Evolutionary conservation across 352 stramenopile genomes (phyloP), one percentile per base, ranked within the genome.

Genomic region (Phytopythium sindhum): DNA sequence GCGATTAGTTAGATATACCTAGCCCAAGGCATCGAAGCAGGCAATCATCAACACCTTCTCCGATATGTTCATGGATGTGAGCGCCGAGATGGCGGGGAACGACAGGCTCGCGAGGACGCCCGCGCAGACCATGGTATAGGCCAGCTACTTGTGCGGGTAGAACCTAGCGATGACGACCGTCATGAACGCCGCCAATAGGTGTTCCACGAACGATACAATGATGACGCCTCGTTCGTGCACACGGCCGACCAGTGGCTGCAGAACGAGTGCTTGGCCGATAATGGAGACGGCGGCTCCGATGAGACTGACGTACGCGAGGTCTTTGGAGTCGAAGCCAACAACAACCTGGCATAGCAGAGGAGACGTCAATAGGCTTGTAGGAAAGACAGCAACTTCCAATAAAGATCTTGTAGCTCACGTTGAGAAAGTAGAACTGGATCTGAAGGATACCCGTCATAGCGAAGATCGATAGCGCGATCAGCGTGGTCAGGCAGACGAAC

Each of bases 391-490:
- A 7, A 53, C 45, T 21, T 11, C 39, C 39, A 15, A 44, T 11
- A 21, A 15, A 44, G 35, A 39, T 9, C 14, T 39, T 44, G 5
- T 11, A 65, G n/a, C 69, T 59, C 56, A 86, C 79, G 56, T 93
- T 93, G 17, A 93, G 68, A 61, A 80, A 91, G 70, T 88, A 93
- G 24, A 82, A 69, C 35, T 80, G 78, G 58, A 90, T 89, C 53
- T 88, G 77, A 31, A 70, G 77, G 54, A 84, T 66, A 5, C 81
- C 82, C n/a, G 74, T 80, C 42, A 68, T 63, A 11, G 85, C 78
- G 44, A 91, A 93, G 7, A 51, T 81, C 28, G 81, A 90, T 56
- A 91, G 65, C 15, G 74, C 80, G 55, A 91, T 89, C 57, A 93
- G 67, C 19, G 60, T 67, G 2, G 79, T 90, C 31, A 93, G 68